Base-by-base conservation (phyloP, 2,329 filamentous ascomycete species). In the Blastomyces parvus region DNA sequence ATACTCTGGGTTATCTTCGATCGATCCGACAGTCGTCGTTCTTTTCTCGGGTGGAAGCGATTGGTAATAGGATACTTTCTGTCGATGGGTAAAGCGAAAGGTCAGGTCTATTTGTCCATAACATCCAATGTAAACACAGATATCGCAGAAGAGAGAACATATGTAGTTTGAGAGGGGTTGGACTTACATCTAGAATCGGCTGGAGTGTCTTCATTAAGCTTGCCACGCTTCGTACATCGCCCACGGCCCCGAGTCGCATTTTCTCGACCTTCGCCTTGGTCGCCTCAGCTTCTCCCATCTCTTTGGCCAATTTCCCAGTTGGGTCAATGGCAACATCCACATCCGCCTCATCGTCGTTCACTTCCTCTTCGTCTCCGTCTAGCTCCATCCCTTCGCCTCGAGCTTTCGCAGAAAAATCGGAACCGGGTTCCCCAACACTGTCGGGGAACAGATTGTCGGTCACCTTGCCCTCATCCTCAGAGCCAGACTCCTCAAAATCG, bases 1-100 rank as follows among this genome's bases (percentile, higher is more conserved):
- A 76, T 96, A 96, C 74, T 96, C 91, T 60, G 91, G 91, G 70
- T 96, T 91, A 72, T 96, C 91, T 76, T 96, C 91, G 70, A 96
- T 87, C 62, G 90, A 92, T 69, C 91, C 91, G 65, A 94, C 80
- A 69, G 86, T 83, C 27, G 82, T 84, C 38, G 83, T 84, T 67
- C 82, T 84, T 63, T 86, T 82, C 61, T 85, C 82, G 42, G 86
- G 83, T 4, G 88, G 83, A 70, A 90, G 82, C 52, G 83, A 84
- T 77, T 90, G 86, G 77, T 86, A 94, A 70, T 89, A 81, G 73
- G 84, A 81, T 76, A 95, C 92, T 88, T 90, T 90, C 89, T 94
- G 80, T 71, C 74, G 74, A 48, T 27, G 60, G 22, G 50, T 2
- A 50, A 74, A 76, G 77, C 79, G 72, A 79, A 76, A 78, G 72